A percentile compares a stretch with the other conserved stretches of the same genome.
Evolutionary conservation across 2,329 filamentous ascomycete genomes (phyloP).

Genomic region (Diaporthe sp.): DNA sequence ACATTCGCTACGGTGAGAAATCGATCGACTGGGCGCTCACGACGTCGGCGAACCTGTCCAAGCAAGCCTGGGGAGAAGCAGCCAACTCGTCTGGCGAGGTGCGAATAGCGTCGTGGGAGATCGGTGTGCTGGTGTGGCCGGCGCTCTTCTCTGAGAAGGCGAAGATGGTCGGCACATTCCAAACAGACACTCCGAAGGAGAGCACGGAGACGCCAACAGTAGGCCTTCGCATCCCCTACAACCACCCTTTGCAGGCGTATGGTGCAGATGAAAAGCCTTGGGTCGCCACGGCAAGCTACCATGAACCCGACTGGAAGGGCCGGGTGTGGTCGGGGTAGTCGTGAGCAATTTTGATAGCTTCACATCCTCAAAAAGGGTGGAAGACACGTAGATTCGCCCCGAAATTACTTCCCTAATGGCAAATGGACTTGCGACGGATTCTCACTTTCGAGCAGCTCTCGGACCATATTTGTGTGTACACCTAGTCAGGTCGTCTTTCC

Average conservation of each 20-base stretch:
- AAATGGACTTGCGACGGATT: not conserved
- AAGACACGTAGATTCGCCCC: not conserved
- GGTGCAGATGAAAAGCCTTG: slow-evolving; percentile 75
- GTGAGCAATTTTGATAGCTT: not conserved
- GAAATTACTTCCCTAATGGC: not conserved
- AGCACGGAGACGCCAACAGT: slow-evolving; percentile 58
- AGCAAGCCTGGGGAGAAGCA: slow-evolving; percentile 86
- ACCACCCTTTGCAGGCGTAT: slow-evolving; percentile 79
- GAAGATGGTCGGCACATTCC: slow-evolving; percentile 78
- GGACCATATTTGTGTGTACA: slow-evolving; percentile 4
- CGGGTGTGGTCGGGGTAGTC: slow-evolving; percentile 50
- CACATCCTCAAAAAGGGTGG: not conserved
- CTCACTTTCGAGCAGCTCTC: not conserved
- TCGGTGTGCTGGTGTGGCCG: slow-evolving; percentile 88
- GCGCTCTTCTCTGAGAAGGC: slow-evolving; percentile 62
- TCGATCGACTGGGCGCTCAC: slow-evolving; percentile 86
- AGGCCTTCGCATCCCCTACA: slow-evolving; percentile 86
- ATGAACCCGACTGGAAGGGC: slow-evolving; percentile 72
- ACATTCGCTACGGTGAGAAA: slow-evolving; percentile 73
- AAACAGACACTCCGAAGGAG: slow-evolving; percentile 64
- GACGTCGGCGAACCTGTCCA: slow-evolving; percentile 92
- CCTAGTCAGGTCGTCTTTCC: not conserved
- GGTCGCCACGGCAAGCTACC: slow-evolving; percentile 75
- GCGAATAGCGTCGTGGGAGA: slow-evolving; percentile 84
- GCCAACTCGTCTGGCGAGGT: slow-evolving; percentile 69